Percentiles rank a stretch among this genome's conserved stretches.
Evolutionary conservation across 2,329 filamentous ascomycete species (phyloP).

Genomic region (Bipolaris bicolor): DNA sequence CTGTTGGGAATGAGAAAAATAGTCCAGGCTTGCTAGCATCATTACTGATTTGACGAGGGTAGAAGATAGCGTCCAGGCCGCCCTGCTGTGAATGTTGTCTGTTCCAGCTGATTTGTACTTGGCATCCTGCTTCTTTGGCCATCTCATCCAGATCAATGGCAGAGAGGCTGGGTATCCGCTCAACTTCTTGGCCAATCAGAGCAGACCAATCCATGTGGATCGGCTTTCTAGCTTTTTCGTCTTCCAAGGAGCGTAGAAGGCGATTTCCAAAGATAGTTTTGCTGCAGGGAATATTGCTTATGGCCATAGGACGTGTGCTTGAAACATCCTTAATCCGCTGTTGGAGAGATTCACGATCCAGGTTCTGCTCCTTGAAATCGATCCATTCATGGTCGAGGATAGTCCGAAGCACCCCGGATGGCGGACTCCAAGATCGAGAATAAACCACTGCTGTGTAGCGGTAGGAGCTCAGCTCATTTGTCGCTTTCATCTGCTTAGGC

Average conservation of each 20-base stretch:
- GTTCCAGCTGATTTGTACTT: slow-evolving; percentile 7
- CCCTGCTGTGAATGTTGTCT: slow-evolving; percentile 8
- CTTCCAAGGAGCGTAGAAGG: background rate
- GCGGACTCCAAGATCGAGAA: background rate
- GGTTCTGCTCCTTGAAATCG: background rate
- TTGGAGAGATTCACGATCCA: background rate
- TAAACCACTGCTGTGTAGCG: slow-evolving; percentile 14
- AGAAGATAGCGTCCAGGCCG: slow-evolving; percentile 6
- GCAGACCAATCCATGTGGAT: background rate
- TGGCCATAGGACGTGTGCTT: background rate
- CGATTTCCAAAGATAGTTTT: background rate
- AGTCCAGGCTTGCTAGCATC: no score
- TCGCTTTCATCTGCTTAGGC: slow-evolving; percentile 18
- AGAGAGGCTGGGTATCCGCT: background rate
- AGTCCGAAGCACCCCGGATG: background rate
- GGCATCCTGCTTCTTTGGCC: background rate
- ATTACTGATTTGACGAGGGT: background rate
- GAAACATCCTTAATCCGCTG: background rate
- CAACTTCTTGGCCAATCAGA: background rate
- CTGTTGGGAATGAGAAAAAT: slow-evolving; percentile 2
- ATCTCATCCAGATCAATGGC: background rate
- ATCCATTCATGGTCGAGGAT: background rate
- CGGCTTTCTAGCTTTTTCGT: background rate
- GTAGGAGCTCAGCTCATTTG: slow-evolving; percentile 18
- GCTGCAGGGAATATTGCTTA: slow-evolving; percentile 5